A percentile compares a stretch with the other conserved stretches of the same genome.
These are phyloP conservation scores for Chlamydomonas schloesseri DNA, from an alignment of 139 green algal species.

Conservation along the genomic window DNA sequence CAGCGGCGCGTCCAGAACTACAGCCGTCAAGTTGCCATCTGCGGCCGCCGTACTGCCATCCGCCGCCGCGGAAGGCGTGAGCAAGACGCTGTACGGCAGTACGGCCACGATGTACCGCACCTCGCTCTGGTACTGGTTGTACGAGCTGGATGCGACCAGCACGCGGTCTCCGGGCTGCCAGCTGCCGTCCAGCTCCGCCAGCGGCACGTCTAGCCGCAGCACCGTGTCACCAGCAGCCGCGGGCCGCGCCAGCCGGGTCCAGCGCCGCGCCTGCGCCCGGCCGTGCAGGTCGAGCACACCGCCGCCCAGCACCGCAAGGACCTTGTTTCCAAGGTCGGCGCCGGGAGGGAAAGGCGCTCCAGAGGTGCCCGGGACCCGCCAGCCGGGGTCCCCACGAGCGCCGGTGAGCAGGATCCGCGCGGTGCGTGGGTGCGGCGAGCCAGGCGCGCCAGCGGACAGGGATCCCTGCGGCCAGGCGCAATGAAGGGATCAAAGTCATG, in stretches of 20 bases:
- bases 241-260: conserved; percentile 41
- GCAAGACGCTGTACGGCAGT: neutral
- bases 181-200: neutral
- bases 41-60: too few species aligned
- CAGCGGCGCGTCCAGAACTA: conserved; percentile 50
- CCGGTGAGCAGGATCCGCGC: too few species aligned
- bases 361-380: too few species aligned
- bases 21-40: neutral
- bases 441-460: too few species aligned
- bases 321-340: too few species aligned
- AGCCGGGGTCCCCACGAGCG: too few species aligned
- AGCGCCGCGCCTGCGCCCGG: conserved; percentile 39
- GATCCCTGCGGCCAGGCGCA: too few species aligned
- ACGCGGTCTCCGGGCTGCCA: conserved; percentile 52
- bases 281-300: neutral
- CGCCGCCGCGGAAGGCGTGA: too few species aligned
- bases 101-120: conserved; percentile 41
- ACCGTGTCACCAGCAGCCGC: conserved; percentile 42
- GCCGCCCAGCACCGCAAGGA: too few species aligned
- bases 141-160: conserved; percentile 58
- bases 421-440: too few species aligned
- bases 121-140: conserved; percentile 58
- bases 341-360: too few species aligned
- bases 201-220: neutral
- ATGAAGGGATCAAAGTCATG: too few species aligned